Percentiles rank a stretch among this genome's conserved stretches.
Conservation (phyloP, 495 filamentous ascomycete genomes). For the Sporormia fimetaria region DNA sequence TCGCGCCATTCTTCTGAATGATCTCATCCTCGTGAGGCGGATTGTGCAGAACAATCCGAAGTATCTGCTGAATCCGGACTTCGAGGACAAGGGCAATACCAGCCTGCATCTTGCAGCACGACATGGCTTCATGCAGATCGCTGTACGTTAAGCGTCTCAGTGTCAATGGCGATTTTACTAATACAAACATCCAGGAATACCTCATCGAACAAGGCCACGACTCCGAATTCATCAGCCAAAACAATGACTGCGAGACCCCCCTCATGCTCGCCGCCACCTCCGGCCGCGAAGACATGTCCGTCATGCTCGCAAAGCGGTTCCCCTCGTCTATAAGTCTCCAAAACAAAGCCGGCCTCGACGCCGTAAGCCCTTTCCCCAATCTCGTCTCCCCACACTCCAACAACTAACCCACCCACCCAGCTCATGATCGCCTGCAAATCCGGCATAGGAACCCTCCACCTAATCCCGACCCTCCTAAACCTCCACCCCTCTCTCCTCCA, state of each 20-base stretch:
- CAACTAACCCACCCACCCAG: conserved; percentile 4
- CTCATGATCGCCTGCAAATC: conserved; percentile 27
- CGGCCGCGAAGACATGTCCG: conserved; percentile 48
- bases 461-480: conserved; percentile 25
- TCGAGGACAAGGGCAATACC: conserved; percentile 50
- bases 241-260: conserved; percentile 61
- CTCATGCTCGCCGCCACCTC: conserved; percentile 42
- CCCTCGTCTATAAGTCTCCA: conserved; percentile 26
- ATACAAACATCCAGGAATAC: conserved; percentile 39
- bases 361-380: conserved; percentile 26
- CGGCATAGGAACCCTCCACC: conserved; percentile 20
- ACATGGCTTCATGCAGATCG: conserved; percentile 54
- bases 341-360: conserved; percentile 36
- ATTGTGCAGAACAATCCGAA: conserved; percentile 58
- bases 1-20: conserved; percentile 56
- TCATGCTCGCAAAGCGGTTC: conserved; percentile 43
- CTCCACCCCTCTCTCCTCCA: conserved; percentile 3
- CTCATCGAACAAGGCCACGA: conserved; percentile 36
- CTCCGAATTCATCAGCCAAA: conserved; percentile 48
- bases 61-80: conserved; percentile 62
- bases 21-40: conserved; percentile 58
- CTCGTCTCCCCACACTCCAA: neutral
- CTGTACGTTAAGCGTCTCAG: conserved; percentile 27
- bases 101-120: conserved; percentile 64
- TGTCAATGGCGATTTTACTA: neutral